phyloP scores from a whole-genome alignment of 176 grass and related monocot species.

The Oryza australiensis region DNA sequence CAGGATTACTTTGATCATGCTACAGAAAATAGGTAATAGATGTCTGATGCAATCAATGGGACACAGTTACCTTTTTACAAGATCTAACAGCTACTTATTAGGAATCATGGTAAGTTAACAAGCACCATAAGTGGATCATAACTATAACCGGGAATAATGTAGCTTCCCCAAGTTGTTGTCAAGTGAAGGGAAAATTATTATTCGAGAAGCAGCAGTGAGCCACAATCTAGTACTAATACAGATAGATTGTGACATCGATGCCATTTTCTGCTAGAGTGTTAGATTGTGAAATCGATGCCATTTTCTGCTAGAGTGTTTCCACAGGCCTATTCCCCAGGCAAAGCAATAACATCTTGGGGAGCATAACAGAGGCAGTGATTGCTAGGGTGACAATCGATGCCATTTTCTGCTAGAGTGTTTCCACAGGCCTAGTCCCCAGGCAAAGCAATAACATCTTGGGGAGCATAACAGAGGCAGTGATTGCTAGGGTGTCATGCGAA shows the following conservation, averaged over 20 bases:
- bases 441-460: not conserved
- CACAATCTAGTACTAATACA: not conserved
- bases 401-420: not conserved
- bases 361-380: not conserved
- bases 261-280: conserved; percentile 1
- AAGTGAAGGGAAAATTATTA: not conserved
- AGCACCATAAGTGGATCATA: not conserved
- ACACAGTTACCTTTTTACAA: not conserved
- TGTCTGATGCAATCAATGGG: not conserved
- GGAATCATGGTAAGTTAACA: not conserved
- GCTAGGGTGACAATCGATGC: not conserved
- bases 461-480: not conserved
- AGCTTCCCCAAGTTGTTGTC: not conserved
- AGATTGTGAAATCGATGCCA: not conserved
- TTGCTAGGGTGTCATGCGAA: not conserved
- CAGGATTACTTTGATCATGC: not conserved
- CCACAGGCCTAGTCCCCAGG: not conserved
- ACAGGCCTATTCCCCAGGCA: not conserved
- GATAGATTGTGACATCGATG: not conserved
- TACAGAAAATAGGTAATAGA: not conserved
- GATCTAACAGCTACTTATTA: not conserved
- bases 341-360: not conserved
- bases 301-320: not conserved
- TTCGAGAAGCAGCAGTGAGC: not conserved
- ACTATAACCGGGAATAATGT: not conserved